Percentiles rank a stretch among this genome's conserved stretches.
phyloP scores from a whole-genome alignment of 2,329 filamentous ascomycete species.

The Cladosporium colombiae region DNA sequence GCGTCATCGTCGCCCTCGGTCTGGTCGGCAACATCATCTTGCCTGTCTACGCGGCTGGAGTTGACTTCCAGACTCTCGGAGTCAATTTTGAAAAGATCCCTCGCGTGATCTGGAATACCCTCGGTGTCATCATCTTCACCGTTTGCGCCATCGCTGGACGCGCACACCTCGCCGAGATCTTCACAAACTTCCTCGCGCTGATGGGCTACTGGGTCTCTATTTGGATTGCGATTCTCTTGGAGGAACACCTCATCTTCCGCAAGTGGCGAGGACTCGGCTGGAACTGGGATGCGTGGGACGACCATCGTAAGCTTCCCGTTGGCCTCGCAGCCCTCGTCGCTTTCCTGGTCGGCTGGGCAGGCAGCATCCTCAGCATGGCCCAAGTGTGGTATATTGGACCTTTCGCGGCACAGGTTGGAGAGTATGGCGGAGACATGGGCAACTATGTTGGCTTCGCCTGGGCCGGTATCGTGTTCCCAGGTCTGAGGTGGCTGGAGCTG shows the following conservation, averaged over 20 bases:
- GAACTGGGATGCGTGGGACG: constrained; percentile 64
- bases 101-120: constrained; percentile 64
- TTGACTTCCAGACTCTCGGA: constrained; percentile 69
- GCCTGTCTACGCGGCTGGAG: constrained; percentile 63
- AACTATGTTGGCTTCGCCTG: constrained; percentile 62
- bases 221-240: constrained; percentile 63
- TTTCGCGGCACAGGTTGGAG: constrained; percentile 58
- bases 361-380: constrained; percentile 66
- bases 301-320: constrained; percentile 59
- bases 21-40: constrained; percentile 67
- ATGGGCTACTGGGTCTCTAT: constrained; percentile 72
- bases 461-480: constrained; percentile 59
- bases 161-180: constrained; percentile 61
- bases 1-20: constrained; percentile 64
- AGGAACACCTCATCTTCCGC: constrained; percentile 65
- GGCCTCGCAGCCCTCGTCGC: constrained; percentile 62
- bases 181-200: constrained; percentile 68
- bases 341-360: constrained; percentile 66
- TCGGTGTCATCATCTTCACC: constrained; percentile 63
- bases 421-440: constrained; percentile 61
- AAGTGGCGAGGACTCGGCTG: constrained; percentile 49
- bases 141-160: constrained; percentile 66
- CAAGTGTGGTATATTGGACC: constrained; percentile 71
- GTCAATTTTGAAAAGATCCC: constrained; percentile 60
- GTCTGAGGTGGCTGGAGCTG: constrained; percentile 54